A percentile compares a stretch with the other conserved stretches of the same genome.
Conservation (phyloP, 805 yeast genomes). For the Metschnikowia hibisci region DNA sequence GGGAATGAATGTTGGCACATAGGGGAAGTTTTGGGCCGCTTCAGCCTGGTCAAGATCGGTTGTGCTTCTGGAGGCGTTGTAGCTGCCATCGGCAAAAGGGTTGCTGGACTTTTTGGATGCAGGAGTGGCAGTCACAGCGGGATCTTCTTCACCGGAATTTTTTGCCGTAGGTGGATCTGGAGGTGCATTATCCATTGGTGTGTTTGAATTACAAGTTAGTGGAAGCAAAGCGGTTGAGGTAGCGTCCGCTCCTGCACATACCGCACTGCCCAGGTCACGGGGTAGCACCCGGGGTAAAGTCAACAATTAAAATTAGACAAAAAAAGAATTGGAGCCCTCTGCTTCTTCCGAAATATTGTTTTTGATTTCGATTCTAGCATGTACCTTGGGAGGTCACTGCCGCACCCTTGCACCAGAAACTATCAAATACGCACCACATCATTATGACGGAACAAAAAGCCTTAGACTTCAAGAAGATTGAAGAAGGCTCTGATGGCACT, state of each 20-base stretch:
- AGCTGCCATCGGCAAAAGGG: constrained; percentile 12
- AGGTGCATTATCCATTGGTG: constrained; percentile 4
- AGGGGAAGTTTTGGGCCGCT: constrained; percentile 10
- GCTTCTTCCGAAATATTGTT: no score
- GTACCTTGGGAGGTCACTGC: no score
- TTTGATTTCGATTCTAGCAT: no score
- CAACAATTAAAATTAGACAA: no score
- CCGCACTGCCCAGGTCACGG: constrained; percentile 3
- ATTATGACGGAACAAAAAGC: constrained; percentile 10
- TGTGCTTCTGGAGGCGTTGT: neutral
- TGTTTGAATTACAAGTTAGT: neutral
- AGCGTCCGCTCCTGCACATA: neutral
- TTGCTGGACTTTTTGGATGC: constrained; percentile 5
- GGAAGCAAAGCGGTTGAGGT: constrained; percentile 3
- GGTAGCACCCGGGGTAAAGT: no score
- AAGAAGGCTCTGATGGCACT: constrained; percentile 36
- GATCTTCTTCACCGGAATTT: neutral
- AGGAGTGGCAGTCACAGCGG: neutral
- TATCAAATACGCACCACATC: neutral
- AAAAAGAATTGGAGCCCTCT: no score
- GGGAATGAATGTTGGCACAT: constrained; percentile 14
- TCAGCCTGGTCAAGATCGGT: constrained; percentile 1
- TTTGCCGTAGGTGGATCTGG: neutral
- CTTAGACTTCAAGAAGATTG: constrained; percentile 36
- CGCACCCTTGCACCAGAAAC: constrained; percentile 2